phyloP scores from a whole-genome alignment of 495 filamentous ascomycete species.

The Entonaema liquescens region DNA sequence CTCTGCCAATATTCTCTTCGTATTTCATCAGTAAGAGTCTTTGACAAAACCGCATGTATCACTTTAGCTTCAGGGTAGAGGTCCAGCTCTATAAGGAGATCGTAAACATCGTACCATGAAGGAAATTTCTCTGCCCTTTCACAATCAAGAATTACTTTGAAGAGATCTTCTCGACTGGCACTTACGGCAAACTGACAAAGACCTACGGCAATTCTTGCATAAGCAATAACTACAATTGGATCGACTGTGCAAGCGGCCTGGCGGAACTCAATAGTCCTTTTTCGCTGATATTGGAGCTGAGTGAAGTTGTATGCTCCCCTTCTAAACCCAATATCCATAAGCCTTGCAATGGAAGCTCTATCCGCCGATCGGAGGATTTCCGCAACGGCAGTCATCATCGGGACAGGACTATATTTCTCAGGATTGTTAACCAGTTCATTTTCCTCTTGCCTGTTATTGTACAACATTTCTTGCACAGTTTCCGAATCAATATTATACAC shows the following conservation, averaged over 20 bases:
- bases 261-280: conserved; percentile 41
- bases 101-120: conserved; percentile 31
- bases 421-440: too few species aligned
- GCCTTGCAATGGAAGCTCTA: background rate
- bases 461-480: background rate
- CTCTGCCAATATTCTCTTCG: conserved; percentile 3
- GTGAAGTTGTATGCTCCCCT: conserved; percentile 22
- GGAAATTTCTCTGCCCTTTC: conserved; percentile 10
- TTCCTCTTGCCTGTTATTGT: background rate
- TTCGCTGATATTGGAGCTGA: fast-evolving
- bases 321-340: background rate
- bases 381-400: background rate
- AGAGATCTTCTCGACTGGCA: background rate
- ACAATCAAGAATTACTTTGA: conserved; percentile 9
- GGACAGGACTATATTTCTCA: background rate
- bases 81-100: conserved; percentile 20
- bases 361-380: background rate
- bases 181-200: conserved; percentile 25
- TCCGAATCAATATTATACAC: background rate
- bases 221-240: conserved; percentile 18
- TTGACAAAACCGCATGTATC: conserved; percentile 7
- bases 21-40: background rate
- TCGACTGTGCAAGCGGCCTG: conserved; percentile 27
- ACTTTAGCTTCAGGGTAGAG: conserved; percentile 29
- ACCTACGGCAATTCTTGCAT: conserved; percentile 19